These are phyloP conservation scores for Camelina hispida DNA, from an alignment of 345 rosid genomes.

Conservation along the genomic window DNA sequence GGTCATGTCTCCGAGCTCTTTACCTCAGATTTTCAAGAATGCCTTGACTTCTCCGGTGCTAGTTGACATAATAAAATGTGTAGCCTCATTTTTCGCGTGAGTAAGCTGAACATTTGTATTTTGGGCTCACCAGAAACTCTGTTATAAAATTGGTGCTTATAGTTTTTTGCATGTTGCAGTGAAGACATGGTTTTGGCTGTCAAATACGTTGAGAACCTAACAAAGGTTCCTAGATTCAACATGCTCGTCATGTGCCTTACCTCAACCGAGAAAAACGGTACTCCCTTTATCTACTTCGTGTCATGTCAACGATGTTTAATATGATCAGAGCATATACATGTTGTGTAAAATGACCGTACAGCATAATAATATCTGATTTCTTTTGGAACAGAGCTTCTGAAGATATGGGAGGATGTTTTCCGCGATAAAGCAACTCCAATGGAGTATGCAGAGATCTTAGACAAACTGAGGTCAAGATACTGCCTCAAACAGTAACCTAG, in stretches of 20 bases:
- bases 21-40: conserved; percentile 79
- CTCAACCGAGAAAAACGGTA: conserved; percentile 72
- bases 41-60: conserved; percentile 74
- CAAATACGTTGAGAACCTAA: conserved; percentile 68
- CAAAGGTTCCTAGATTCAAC: conserved; percentile 88
- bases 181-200: conserved; percentile 75
- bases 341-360: not conserved
- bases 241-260: conserved; percentile 82
- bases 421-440: conserved; percentile 63
- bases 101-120: conserved; percentile 34
- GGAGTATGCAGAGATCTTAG: conserved; percentile 66
- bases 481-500: conserved; percentile 47
- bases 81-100: conserved; percentile 73
- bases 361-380: not conserved
- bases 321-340: not conserved
- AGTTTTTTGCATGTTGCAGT: conserved; percentile 48
- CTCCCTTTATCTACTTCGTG: conserved; percentile 2
- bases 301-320: conserved; percentile 14
- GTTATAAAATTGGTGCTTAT: not conserved
- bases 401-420: conserved; percentile 75
- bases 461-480: conserved; percentile 57
- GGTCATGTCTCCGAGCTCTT: conserved; percentile 75
- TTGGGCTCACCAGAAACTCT: not conserved
- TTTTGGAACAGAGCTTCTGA: conserved; percentile 65
- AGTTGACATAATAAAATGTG: conserved; percentile 71